Conservation (phyloP, 2,329 filamentous ascomycete genomes). For the Xylariaceae sp. region DNA sequence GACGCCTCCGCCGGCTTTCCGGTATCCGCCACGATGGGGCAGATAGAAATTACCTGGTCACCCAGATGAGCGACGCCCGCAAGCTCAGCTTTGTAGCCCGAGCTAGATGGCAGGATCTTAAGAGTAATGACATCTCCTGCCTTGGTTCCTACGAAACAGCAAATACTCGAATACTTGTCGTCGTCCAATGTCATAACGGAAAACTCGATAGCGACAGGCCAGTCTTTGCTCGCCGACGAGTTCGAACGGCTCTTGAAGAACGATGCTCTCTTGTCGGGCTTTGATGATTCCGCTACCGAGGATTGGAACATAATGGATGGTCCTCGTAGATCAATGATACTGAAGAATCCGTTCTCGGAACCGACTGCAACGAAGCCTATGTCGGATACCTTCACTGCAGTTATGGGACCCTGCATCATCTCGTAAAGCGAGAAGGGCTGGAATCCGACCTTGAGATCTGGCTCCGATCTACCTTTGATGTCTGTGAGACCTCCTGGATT, state of each 20-base stretch:
- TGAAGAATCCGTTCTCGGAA: constrained; percentile 75
- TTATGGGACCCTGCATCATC: constrained; percentile 76
- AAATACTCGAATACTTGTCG: constrained; percentile 93
- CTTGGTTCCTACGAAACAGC: constrained; percentile 85
- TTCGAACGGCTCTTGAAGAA: constrained; percentile 57
- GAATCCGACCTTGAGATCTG: constrained; percentile 69
- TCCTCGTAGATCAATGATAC: constrained; percentile 80
- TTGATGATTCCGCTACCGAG: constrained; percentile 66
- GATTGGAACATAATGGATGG: constrained; percentile 77
- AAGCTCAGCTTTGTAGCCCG: constrained; percentile 66
- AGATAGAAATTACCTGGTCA: constrained; percentile 68
- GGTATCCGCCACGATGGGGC: constrained; percentile 71
- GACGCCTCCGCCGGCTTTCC: constrained; percentile 73
- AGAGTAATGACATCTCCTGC: constrained; percentile 80
- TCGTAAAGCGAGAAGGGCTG: constrained; percentile 77
- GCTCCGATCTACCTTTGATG: constrained; percentile 68
- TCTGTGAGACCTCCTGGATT: constrained; percentile 68
- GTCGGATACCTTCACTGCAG: constrained; percentile 76
- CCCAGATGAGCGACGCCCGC: constrained; percentile 64
- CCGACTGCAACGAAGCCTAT: constrained; percentile 87
- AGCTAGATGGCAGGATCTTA: constrained; percentile 74
- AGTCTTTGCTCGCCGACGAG: constrained; percentile 55
- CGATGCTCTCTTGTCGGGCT: constrained; percentile 69
- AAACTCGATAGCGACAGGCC: constrained; percentile 79
- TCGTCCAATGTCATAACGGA: constrained; percentile 88